Conservation (phyloP, 345 rosid species). For the Noccaea caerulescens region DNA sequence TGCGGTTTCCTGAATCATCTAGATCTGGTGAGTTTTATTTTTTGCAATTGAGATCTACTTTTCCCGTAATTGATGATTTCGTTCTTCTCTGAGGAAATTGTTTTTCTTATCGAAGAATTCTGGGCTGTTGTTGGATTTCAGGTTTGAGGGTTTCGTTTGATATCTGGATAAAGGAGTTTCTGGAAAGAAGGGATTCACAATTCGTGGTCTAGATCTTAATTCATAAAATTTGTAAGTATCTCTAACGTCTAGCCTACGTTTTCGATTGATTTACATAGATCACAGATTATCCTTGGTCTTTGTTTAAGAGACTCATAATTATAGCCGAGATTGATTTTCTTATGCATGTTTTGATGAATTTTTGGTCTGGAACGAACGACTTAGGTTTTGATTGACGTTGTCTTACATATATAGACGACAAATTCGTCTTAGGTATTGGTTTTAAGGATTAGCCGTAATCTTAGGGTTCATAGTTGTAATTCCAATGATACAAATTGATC, state of each 20-base stretch:
- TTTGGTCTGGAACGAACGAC: not conserved
- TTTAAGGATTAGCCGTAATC: not conserved
- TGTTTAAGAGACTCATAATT: not conserved
- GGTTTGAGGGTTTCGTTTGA: conserved; percentile 42
- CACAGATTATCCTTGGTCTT: not conserved
- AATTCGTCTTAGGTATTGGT: not conserved
- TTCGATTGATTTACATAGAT: not conserved
- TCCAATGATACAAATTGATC: not conserved
- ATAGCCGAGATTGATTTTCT: not conserved
- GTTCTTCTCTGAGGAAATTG: not conserved
- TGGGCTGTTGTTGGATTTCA: conserved; percentile 4
- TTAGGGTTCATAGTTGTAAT: not conserved
- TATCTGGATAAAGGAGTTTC: conserved; percentile 34
- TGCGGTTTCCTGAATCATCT: conserved; percentile 25
- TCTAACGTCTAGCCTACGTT: not conserved
- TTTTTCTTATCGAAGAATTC: not conserved
- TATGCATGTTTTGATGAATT: not conserved
- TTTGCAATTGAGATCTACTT: not conserved
- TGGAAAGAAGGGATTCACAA: conserved; percentile 2
- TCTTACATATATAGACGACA: not conserved
- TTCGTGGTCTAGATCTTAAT: not conserved
- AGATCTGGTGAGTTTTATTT: conserved; percentile 34
- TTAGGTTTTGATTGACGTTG: not conserved
- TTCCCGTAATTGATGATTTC: not conserved
- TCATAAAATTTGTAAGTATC: conserved; percentile 34